These are phyloP conservation scores for Inga leiocalycina DNA, from an alignment of 306 rosid genomes.

Conservation along the genomic window DNA sequence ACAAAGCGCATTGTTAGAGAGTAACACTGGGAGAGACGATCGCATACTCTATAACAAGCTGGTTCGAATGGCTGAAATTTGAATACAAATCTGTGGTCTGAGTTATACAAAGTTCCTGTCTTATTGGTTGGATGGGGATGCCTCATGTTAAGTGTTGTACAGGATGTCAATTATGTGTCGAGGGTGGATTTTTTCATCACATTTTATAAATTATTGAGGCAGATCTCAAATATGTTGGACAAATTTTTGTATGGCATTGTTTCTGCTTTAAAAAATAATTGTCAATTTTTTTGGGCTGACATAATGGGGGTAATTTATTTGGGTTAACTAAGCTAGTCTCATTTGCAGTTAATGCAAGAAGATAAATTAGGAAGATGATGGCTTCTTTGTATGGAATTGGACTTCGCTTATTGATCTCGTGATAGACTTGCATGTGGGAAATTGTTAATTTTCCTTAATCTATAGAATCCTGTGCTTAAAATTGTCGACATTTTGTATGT, in stretches of 20 bases:
- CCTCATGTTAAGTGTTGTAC: slow-evolving; percentile 1
- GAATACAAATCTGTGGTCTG: slow-evolving; percentile 27
- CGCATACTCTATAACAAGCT: slow-evolving; percentile 85
- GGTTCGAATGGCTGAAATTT: slow-evolving; percentile 67
- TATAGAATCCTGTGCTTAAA: too few relatives aligned
- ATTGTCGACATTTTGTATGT: too few relatives aligned
- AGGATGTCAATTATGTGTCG: background rate
- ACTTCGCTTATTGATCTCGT: too few relatives aligned
- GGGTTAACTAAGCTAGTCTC: background rate
- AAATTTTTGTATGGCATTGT: background rate
- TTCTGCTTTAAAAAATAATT: background rate
- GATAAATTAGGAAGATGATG: too few relatives aligned
- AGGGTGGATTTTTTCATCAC: background rate
- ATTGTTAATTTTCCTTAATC: too few relatives aligned
- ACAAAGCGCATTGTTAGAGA: slow-evolving; percentile 94
- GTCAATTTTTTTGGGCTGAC: too few relatives aligned
- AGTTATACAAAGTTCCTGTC: background rate
- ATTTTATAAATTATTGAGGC: background rate
- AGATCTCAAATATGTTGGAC: background rate
- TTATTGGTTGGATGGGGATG: background rate
- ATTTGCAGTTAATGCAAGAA: background rate
- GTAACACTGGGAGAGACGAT: slow-evolving; percentile 94
- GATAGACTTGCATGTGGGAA: too few relatives aligned
- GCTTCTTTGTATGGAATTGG: too few relatives aligned
- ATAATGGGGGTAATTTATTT: too few relatives aligned